Evolutionary conservation across 2,329 filamentous ascomycete species (phyloP).

Genomic region (Tolypocladium album): DNA sequence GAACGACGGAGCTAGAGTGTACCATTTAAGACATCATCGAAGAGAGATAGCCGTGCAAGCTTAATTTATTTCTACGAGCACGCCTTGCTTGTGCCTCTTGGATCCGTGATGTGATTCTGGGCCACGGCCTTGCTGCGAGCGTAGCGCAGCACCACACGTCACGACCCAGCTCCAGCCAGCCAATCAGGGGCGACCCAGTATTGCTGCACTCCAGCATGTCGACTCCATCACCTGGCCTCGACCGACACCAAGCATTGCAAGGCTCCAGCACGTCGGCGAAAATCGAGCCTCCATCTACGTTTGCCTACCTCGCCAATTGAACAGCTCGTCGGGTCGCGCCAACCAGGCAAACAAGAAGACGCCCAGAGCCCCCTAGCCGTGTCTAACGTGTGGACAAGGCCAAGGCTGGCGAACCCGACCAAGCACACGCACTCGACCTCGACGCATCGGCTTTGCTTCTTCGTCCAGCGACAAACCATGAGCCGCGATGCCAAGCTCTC

Average conservation of each 20-base stretch:
- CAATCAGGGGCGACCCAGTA: slow-evolving; percentile 1
- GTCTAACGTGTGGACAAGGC: not conserved
- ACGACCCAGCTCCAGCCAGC: not conserved
- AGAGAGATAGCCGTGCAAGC: not conserved
- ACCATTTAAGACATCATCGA: not conserved
- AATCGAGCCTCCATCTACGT: not conserved
- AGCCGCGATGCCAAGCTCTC: slow-evolving; percentile 18
- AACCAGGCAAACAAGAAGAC: not conserved
- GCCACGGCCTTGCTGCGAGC: not conserved
- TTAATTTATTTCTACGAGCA: not conserved
- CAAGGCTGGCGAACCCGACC: not conserved
- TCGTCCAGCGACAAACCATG: slow-evolving; percentile 15
- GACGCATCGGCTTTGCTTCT: not conserved
- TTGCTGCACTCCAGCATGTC: not conserved
- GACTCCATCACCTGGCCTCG: not conserved
- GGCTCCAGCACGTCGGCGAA: not conserved
- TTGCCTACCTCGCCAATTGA: not conserved
- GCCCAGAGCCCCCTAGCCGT: not conserved
- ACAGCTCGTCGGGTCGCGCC: not conserved
- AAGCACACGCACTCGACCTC: not conserved
- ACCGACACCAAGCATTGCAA: not conserved
- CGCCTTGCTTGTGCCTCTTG: not conserved
- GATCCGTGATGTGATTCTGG: not conserved
- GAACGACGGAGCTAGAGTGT: not conserved
- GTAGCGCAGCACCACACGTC: not conserved